phyloP scores from a whole-genome alignment of 495 filamentous ascomycete genomes.

The Penicillium coffeae region DNA sequence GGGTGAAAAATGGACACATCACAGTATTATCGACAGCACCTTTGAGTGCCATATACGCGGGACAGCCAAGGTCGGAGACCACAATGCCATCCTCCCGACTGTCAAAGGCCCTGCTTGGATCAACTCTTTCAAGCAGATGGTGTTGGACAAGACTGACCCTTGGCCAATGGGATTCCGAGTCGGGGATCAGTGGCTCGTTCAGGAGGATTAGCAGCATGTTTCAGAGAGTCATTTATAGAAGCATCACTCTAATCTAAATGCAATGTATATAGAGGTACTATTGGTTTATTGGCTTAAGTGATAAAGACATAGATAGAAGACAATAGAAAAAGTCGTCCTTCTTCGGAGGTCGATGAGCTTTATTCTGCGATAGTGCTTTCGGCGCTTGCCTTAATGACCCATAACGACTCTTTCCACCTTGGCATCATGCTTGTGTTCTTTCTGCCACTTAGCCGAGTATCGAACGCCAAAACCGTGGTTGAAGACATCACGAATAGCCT shows the following conservation, averaged over 20 bases:
- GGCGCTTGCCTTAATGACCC: constrained; percentile 4
- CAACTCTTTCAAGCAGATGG: constrained; percentile 15
- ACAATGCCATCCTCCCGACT: constrained; percentile 15
- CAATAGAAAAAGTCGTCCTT: no score
- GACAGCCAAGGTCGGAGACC: not conserved
- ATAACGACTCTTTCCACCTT: constrained; percentile 10
- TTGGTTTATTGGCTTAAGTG: no score
- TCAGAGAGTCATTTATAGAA: no score
- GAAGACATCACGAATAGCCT: constrained; percentile 44
- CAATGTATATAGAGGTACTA: no score
- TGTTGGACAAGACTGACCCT: constrained; percentile 21
- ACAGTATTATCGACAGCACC: constrained; percentile 21
- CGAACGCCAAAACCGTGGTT: constrained; percentile 40
- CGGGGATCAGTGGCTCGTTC: constrained; percentile 22
- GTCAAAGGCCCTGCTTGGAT: constrained; percentile 28
- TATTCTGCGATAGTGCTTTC: no score
- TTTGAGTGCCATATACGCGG: constrained; percentile 19
- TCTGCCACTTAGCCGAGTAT: constrained; percentile 37
- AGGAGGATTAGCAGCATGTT: no score
- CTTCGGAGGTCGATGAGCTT: no score
- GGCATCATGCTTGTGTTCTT: constrained; percentile 16
- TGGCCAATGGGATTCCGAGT: constrained; percentile 23
- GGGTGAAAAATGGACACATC: constrained; percentile 14
- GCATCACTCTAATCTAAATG: no score
- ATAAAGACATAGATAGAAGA: no score